Evolutionary conservation across 345 rosid genomes (phyloP).

Genomic region (Moricandia arvensis): DNA sequence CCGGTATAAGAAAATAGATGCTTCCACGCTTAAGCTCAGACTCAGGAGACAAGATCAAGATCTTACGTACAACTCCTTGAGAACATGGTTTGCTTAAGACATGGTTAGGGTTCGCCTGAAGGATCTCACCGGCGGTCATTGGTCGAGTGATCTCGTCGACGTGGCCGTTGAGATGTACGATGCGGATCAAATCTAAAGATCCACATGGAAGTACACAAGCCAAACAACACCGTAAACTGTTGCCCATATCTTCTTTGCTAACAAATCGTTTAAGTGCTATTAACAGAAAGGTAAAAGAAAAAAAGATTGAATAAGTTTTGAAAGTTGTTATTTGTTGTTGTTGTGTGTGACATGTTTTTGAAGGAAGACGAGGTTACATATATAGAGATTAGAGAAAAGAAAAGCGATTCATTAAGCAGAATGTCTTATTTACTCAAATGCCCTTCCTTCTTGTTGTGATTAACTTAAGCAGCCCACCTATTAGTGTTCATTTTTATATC

Average conservation of each 20-base stretch:
- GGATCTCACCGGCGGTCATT: conserved; percentile 77
- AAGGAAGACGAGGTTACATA: conserved; percentile 12
- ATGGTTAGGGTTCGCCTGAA: conserved; percentile 75
- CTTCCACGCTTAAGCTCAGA: conserved; percentile 85
- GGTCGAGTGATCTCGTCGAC: conserved; percentile 78
- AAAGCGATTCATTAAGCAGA: not conserved
- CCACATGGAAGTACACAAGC: conserved; percentile 96
- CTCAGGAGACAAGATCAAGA: conserved; percentile 77
- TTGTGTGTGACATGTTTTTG: conserved; percentile 6
- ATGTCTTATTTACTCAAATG: conserved; percentile 10
- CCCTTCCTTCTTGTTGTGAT: conserved; percentile 2
- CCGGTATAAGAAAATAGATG: conserved; percentile 85
- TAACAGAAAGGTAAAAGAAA: not conserved
- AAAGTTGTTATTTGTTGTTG: not conserved
- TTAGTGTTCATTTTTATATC: not conserved
- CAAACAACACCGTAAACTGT: conserved; percentile 84
- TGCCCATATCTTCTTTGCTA: conserved; percentile 57
- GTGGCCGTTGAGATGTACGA: conserved; percentile 82
- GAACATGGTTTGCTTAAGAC: conserved; percentile 79
- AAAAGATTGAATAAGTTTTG: not conserved
- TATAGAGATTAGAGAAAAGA: conserved; percentile 7
- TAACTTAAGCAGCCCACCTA: not conserved
- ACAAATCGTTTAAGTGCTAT: not conserved
- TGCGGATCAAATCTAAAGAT: conserved; percentile 86
- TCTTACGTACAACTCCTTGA: conserved; percentile 69